These are phyloP conservation scores for Nicotiana tomentosiformis DNA, from an alignment of 257 asterid species.

Conservation along the genomic window DNA sequence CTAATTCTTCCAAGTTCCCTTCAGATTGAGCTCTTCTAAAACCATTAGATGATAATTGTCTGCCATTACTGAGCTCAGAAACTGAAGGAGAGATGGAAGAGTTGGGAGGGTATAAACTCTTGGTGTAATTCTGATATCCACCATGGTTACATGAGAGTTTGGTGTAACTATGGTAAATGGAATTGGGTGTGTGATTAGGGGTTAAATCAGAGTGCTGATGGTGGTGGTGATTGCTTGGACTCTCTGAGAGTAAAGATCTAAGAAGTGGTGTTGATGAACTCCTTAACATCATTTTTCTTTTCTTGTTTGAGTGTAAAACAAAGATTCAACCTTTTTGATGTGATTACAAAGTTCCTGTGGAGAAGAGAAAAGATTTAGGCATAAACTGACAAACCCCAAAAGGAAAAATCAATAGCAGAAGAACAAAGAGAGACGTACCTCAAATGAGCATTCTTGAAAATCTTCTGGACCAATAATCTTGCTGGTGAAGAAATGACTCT, in stretches of 20 bases:
- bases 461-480: neutral
- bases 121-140: conserved; percentile 26
- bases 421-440: neutral
- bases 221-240: conserved; percentile 34
- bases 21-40: conserved; percentile 69
- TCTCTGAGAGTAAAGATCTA: conserved; percentile 63
- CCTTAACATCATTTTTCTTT: conserved; percentile 50
- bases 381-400: neutral
- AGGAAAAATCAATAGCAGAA: neutral
- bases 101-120: conserved; percentile 23
- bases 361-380: neutral
- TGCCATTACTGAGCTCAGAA: conserved; percentile 21
- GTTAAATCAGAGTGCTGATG: conserved; percentile 26
- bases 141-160: conserved; percentile 29
- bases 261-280: conserved; percentile 93
- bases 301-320: neutral
- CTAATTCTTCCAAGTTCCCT: conserved; percentile 62
- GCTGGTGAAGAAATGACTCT: neutral
- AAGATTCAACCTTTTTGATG: neutral
- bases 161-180: conserved; percentile 16
- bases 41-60: conserved; percentile 15
- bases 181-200: conserved; percentile 30
- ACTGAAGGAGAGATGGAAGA: conserved; percentile 42
- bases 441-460: neutral
- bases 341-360: neutral